Evolutionary conservation across 208 protist genomes (phyloP), one percentile per base, ranked within the genome.

Genomic region (Wallacemonas sp.): DNA sequence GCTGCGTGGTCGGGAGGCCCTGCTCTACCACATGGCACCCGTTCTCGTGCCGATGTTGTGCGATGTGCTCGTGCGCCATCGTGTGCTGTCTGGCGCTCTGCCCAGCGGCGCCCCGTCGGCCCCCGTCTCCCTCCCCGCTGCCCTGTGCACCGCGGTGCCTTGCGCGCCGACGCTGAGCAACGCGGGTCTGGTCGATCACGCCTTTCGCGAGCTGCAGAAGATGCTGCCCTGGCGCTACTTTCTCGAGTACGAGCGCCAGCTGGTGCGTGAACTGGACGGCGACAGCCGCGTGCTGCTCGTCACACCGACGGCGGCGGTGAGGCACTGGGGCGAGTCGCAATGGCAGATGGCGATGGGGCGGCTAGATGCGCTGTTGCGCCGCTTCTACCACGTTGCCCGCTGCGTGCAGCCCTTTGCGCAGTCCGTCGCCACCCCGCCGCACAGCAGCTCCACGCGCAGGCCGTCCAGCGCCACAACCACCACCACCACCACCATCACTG

Each of bases 331-430:
- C 3, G 52, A 33, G 52, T 8, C 52, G 3, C 52, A 59, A 29
- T 59, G 52, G 52, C 28, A 10, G 14, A 29, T 29, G 12, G 52
- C 52, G 31, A 59, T 59, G 52, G 7, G 3, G 31, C 12, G 32
- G 3, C 12, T 41, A 2, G 52, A 59, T 26, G 52, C n/a, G 5
- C 16, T n/a, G 12, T 29, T 59, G 5, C 31, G 20, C 31, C 26
- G 52, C n/a, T 42, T 59, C 20, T 26, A 42, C 16, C 14, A 28
- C 16, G 14, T 59, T 5, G 52, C 31, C 4, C 31, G 10, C 16
- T 59, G 52, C 31, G 32, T 59, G 52, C 52, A 59, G 52, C 52
- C 52, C 20, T 59, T 59, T n/a, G 52, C 52, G 3, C 25, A 42
- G 32, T 59, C 38, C 18, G 8, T 29, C 22, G 52, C 26, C 18